Base-by-base conservation (phyloP, 805 yeast genomes). In the Lachancea quebecensis region DNA sequence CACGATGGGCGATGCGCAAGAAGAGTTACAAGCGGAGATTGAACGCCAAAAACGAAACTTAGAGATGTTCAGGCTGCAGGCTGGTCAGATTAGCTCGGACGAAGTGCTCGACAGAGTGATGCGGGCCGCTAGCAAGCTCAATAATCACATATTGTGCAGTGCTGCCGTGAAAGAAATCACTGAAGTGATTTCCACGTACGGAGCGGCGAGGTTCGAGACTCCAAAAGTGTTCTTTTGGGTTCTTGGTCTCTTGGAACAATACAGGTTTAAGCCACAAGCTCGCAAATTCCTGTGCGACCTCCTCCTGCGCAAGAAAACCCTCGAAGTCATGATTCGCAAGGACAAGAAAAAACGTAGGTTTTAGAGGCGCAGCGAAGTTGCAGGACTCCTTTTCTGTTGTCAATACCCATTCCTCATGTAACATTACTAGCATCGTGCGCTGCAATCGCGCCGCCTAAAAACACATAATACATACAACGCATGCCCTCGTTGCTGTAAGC, bases 211-310 rank as follows among this genome's bases (percentile, higher is more conserved):
- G 17, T 59, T 86, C 62, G 79, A 75, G 38, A 74, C 73, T 44
- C 73, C 78, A 10, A 75, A 70, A 2, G 62, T 85, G 42, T 79
- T 85, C 57, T 69, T 59, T 60, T 73, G 71, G 56, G 79, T 69
- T 41, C 69, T 70, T 64, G 71, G 65, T 44, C 72, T 69, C 55
- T 72, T 72, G 72, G 84, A 71, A 52, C 69, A 62, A 59, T 88
- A 65, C 70, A 74, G 72, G 39, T 85, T 78, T 62, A 76, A 81
- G 51, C 78, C 76, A 42, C 76, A 77, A 3, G 78, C 78, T 15
- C 67, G 95, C 32, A 72, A 78, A 50, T 82, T 80, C 56, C 67
- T 88, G 12, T 74, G 82, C 54, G 90, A 81, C 36, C 65, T 84
- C 43, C 77, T 85, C 51, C 75, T 77, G 44, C 74, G 75, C 50